Evolutionary conservation across 257 asterid species (phyloP), one percentile per base, ranked within the genome.

Genomic region (Fraxinus cuspidata): DNA sequence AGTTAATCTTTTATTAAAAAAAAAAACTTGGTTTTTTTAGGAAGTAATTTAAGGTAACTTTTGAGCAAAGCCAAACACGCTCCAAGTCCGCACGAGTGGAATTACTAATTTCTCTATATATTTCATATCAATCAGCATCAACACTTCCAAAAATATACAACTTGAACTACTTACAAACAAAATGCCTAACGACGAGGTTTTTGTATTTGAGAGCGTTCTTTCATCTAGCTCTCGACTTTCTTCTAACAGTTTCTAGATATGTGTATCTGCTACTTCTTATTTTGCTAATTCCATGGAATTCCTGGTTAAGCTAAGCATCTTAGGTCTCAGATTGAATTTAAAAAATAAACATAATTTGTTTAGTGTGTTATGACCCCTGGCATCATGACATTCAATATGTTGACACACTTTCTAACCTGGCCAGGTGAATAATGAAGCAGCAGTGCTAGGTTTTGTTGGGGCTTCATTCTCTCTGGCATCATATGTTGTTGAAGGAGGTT

Each of bases 381-480:
- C 74, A 23, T 79, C 73, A 40, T 35, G 56, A 15, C 23, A 37
- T 74, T 27, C 76, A 73, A 69, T 60, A 9, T 56, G 64, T 79
- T 49, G 40, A 85, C 74, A 67, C 47, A 19, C 70, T 40, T 75
- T 56, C 16, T 4, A 80, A 2, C 63, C 2, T 74, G 74, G 7
- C 49, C 86, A 95, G 99, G 97, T 95, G 72, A 89, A 93, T 73
- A 89, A 89, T 70, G 95, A 96, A 81, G 98, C 98, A n/a, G 97
- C 98, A 27, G 92, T 93, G 71, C 92, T 96, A 47, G 98, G 98
- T 73, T 96, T 96, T 53, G 98, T 96, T 56, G 99, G 98, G 77
- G 99, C 98, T 16, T 97, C 99, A 13, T 96, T 96, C 84, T 92
- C 99, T 72, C 87, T 93, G 51, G 99, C 99, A 23, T 93, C 99